Evolutionary conservation across 2,329 filamentous ascomycete genomes (phyloP), one percentile per base, ranked within the genome.

Genomic region (Cryphonectria parasitica): DNA sequence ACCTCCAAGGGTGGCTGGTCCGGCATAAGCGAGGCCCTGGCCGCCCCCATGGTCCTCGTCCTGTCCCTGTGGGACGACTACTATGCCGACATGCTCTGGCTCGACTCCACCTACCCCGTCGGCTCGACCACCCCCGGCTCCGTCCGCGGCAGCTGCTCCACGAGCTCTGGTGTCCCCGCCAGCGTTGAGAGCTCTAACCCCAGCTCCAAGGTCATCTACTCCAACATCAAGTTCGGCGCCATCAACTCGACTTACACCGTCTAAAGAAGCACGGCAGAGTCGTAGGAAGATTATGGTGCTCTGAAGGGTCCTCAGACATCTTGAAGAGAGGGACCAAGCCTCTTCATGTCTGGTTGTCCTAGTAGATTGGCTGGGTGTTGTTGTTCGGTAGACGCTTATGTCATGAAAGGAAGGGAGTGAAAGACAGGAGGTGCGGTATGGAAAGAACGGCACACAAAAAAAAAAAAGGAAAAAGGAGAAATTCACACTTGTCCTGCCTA

Each of bases 11-110:
- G 90, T 69, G 90, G 89, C 28, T 77, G 91, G 70, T 78, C 79
- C n/a, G 79, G 80, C 49, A 90, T 92, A 86, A 84, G 84, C 73
- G 76, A 81, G 70, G 82, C 81, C 56, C 75, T 85, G 61, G 75
- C 77, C 64, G 73, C 75, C 15, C 77, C 78, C 75, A 85, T 85
- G 83, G 84, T 86, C 43, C 82, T 86, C 41, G 83, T 85, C 75
- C 79, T 86, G 78, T 84, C 82, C 67, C 75, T 86, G 72, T 90
- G 88, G 88, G 88, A 91, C 77, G 90, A 92, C 81, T 87, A 92
- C 80, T 80, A 86, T 71, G 82, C 87, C 77, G 86, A 90, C 81
- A 93, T 93, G 90, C 86, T 91, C 76, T 93, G 91, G 91, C 87
- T 94, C 76, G 91, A 93, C 83, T 88, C 87, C 71, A 86, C 82